A percentile compares a stretch with the other conserved stretches of the same genome.
phyloP scores from a whole-genome alignment of 441 rosid genomes.

The Gossypium trilobum region DNA sequence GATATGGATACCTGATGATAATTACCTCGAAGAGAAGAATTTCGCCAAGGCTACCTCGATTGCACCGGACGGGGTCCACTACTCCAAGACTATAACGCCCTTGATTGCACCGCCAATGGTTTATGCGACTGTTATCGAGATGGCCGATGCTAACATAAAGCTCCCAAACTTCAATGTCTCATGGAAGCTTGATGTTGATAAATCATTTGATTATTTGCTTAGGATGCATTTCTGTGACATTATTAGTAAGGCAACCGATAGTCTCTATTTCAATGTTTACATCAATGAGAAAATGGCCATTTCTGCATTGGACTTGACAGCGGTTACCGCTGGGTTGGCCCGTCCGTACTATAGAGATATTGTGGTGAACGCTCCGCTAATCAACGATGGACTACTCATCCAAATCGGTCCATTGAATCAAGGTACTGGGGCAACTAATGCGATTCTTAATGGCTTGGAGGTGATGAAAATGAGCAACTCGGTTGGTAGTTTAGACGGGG shows the following conservation, averaged over 20 bases:
- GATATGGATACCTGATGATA: slow-evolving; percentile 49
- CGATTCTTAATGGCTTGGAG: slow-evolving; percentile 73
- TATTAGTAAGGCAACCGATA: slow-evolving; percentile 56
- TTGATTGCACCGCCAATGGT: slow-evolving; percentile 56
- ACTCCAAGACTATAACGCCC: slow-evolving; percentile 37
- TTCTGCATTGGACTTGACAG: slow-evolving; percentile 62
- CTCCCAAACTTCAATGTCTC: slow-evolving; percentile 53
- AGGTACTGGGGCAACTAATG: slow-evolving; percentile 46
- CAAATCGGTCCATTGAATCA: slow-evolving; percentile 59
- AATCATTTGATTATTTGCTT: slow-evolving; percentile 42
- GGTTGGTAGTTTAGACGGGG: slow-evolving; percentile 76
- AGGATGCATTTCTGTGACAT: slow-evolving; percentile 80
- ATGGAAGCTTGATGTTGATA: slow-evolving; percentile 58
- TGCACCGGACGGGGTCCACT: slow-evolving; percentile 38
- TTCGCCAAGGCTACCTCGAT: slow-evolving; percentile 35
- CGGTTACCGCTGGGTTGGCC: slow-evolving; percentile 33
- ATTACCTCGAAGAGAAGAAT: slow-evolving; percentile 36
- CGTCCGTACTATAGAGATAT: slow-evolving; percentile 58
- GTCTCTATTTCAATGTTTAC: slow-evolving; percentile 74
- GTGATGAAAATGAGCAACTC: slow-evolving; percentile 72
- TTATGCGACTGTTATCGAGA: slow-evolving; percentile 55
- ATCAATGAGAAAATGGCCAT: slow-evolving; percentile 56
- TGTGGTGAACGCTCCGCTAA: slow-evolving; percentile 49
- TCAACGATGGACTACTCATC: slow-evolving; percentile 39
- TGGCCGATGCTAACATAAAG: slow-evolving; percentile 46